Base-by-base conservation (phyloP, 164 flowering plant genomes). In the Nymphaea thermarum region DNA sequence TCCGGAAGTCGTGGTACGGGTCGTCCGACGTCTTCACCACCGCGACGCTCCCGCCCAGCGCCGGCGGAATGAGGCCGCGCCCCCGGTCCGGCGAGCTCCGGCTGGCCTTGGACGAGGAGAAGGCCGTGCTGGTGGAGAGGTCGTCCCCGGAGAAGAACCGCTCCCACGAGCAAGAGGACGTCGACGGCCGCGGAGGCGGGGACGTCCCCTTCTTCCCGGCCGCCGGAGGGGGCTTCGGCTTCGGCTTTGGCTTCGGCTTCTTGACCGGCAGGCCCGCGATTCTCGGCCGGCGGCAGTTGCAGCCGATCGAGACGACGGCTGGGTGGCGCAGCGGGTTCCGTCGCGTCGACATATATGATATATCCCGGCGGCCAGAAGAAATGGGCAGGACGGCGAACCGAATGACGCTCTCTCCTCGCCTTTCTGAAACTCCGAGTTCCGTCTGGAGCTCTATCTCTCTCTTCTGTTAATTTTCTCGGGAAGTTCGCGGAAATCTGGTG, bases 1-100 rank as follows among this genome's bases (percentile, higher is more conserved):
- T 78, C 59, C 83, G 80, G 74, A 87, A 89, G 74, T 89, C 95
- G 3, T 74, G 67, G 45, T 83, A 89, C 0, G 91, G 95, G 77
- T 89, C 87, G 57, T 75, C 68, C 42, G 95, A 84, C 4, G 82
- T 86, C 75, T 85, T 87, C 72, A 74, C 88, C 47, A 85, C 84
- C 2, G 91, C 90, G 6, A 87, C 73, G 76, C 88, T 85, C 18
- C 74, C 80, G 60, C 74, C 68, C 63, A 86, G 68, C 51, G 57
- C 57, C 8, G 8, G 57, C 77, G 51, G 73, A 6, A 18, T 6
- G 45, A 47, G 16, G 63, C 36, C 17, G 36, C 69, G 16, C 36
- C 63, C 60, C 57, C 12, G 53, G 25, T 17, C 4, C 4, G 45
- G 62, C 5, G 45, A 71, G 77, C 10, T 44, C 42, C 36, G 65